phyloP scores from a whole-genome alignment of 352 stramenopile species.

The Thraustochytrium sp. region DNA sequence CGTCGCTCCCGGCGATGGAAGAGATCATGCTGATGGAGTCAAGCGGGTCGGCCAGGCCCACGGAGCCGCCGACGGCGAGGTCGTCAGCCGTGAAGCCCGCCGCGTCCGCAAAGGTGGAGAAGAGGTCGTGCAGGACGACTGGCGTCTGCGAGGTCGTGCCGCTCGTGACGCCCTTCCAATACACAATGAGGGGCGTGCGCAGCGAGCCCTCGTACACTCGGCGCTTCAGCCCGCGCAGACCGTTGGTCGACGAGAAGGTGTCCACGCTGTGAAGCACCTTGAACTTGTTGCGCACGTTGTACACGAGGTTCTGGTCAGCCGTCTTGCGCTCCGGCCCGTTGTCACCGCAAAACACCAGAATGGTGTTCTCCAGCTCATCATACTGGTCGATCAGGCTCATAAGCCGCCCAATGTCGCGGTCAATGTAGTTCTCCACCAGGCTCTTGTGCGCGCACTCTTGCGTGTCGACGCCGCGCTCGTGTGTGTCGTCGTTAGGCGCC shows the following conservation, averaged over 20 bases:
- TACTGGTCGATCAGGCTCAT: neutral
- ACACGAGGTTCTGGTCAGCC: neutral
- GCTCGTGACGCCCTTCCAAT: neutral
- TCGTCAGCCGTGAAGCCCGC: neutral
- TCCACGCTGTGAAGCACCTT: conserved; percentile 24
- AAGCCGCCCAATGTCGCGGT: neutral
- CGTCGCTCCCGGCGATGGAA: neutral
- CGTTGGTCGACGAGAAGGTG: conserved; percentile 8
- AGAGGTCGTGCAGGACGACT: neutral
- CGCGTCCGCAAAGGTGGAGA: conserved; percentile 3
- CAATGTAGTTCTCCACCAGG: conserved; percentile 39
- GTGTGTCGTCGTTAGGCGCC: neutral
- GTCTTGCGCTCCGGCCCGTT: neutral
- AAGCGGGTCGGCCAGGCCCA: neutral
- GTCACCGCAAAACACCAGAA: conserved; percentile 13
- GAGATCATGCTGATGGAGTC: neutral
- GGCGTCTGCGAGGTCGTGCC: neutral
- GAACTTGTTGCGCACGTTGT: neutral
- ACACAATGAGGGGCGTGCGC: neutral
- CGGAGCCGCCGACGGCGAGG: neutral
- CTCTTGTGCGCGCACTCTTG: conserved; percentile 26
- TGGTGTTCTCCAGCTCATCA: neutral
- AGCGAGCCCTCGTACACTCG: conserved; percentile 15
- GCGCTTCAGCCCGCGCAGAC: conserved; percentile 11
- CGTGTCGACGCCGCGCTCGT: neutral